These are phyloP conservation scores for Boletus huronensis DNA, from an alignment of 768 basidiomycete genomes.

Conservation along the genomic window DNA sequence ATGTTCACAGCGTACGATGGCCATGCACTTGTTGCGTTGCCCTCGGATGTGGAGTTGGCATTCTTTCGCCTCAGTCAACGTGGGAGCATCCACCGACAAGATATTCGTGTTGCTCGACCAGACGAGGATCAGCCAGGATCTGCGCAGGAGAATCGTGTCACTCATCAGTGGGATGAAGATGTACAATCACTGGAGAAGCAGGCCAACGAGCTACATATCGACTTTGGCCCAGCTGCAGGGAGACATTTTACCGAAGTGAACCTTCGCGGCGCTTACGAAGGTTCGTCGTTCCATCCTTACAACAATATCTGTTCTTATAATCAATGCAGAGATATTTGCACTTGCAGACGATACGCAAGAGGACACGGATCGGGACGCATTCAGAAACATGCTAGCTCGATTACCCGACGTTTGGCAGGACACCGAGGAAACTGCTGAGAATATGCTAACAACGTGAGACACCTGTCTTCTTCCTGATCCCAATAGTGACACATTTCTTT, in stretches of 20 bases:
- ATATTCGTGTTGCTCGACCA: constrained; percentile 29
- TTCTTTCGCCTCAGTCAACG: constrained; percentile 47
- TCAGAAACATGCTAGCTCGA: constrained; percentile 49
- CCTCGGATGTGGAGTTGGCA: constrained; percentile 29
- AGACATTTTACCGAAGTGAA: constrained; percentile 47
- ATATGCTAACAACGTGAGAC: constrained; percentile 60
- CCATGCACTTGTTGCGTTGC: constrained; percentile 30
- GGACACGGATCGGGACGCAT: constrained; percentile 34
- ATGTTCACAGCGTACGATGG: constrained; percentile 31
- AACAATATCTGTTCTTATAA: constrained; percentile 10
- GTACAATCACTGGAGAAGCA: constrained; percentile 37
- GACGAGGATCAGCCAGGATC: constrained; percentile 12
- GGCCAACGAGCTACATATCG: constrained; percentile 26
- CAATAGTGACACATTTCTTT: neutral
- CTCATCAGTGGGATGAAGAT: constrained; percentile 39
- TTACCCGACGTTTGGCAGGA: constrained; percentile 57
- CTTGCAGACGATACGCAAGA: constrained; percentile 28
- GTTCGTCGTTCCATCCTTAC: constrained; percentile 37
- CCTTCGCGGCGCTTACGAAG: constrained; percentile 50
- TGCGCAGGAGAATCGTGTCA: neutral
- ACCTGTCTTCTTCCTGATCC: neutral
- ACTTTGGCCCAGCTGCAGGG: constrained; percentile 43
- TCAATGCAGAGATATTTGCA: constrained; percentile 39
- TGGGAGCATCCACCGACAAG: constrained; percentile 45
- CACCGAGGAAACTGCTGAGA: constrained; percentile 44